phyloP scores from a whole-genome alignment of 306 rosid species.

The Cucumis hystrix region DNA sequence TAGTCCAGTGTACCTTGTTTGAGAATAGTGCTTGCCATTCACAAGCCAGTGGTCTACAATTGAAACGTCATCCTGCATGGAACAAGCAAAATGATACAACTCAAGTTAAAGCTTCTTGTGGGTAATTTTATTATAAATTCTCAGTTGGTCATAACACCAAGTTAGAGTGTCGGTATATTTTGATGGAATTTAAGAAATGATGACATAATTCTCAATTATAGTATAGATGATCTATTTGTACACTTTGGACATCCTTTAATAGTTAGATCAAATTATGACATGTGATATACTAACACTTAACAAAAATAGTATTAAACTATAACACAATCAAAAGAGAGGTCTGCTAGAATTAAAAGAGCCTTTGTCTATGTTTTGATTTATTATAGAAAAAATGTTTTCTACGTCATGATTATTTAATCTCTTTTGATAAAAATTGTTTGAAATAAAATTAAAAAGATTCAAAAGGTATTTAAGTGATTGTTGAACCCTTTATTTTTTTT shows the following conservation, averaged over 20 bases:
- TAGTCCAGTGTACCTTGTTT: conserved; percentile 42
- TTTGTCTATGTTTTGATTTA: background rate
- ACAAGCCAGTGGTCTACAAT: conserved; percentile 77
- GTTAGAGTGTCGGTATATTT: background rate
- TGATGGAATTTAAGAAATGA: background rate
- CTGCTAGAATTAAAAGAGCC: background rate
- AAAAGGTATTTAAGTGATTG: too few species aligned
- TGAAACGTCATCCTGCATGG: conserved; percentile 61
- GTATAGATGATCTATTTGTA: background rate
- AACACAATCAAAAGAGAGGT: background rate
- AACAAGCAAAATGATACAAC: background rate
- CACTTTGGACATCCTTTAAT: background rate
- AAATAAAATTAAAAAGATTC: too few species aligned
- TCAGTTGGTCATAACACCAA: background rate
- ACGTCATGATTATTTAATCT: too few species aligned
- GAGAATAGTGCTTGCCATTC: conserved; percentile 76
- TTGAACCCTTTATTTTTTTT: too few species aligned
- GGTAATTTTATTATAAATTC: background rate
- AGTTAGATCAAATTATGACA: background rate
- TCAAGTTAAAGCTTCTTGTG: background rate
- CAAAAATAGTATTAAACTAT: background rate
- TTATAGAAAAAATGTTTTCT: too few species aligned
- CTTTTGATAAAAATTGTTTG: too few species aligned
- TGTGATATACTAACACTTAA: background rate
- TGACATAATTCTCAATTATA: background rate